Evolutionary conservation across 2,329 filamentous ascomycete species (phyloP).

Genomic region (Colletotrichum sansevieriae): DNA sequence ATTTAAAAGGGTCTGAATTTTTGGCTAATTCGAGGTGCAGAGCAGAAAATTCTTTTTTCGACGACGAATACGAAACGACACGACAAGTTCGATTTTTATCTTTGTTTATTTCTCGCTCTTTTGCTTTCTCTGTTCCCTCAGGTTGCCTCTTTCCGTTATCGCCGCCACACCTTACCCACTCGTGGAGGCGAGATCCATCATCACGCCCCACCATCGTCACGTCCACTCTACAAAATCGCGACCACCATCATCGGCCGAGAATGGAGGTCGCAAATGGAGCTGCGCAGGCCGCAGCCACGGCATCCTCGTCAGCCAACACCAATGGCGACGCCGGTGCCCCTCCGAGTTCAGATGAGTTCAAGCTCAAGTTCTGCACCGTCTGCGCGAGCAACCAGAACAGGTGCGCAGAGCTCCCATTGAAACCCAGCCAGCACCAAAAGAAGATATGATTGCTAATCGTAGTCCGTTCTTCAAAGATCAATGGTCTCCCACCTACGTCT

Average conservation of each 20-base stretch:
- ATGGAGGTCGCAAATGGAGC: slow-evolving; percentile 60
- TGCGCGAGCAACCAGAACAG: slow-evolving; percentile 98
- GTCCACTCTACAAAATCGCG: slow-evolving; percentile 2
- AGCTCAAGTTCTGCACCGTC: slow-evolving; percentile 97
- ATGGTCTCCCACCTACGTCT: slow-evolving; percentile 99
- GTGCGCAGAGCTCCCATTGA: slow-evolving; percentile 55
- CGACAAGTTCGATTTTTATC: slow-evolving; percentile 17
- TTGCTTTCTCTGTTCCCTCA: slow-evolving; percentile 14
- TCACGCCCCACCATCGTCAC: slow-evolving; percentile 29
- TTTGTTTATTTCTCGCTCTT: not conserved
- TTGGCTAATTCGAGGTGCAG: slow-evolving; percentile 38
- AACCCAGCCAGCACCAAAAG: not conserved
- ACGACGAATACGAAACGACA: slow-evolving; percentile 42
- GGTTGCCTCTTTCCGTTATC: not conserved
- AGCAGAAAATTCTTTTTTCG: slow-evolving; percentile 13
- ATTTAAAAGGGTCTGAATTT: slow-evolving; percentile 18
- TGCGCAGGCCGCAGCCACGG: slow-evolving; percentile 45
- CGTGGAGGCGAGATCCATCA: slow-evolving; percentile 17
- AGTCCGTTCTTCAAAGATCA: slow-evolving; percentile 61
- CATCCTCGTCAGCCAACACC: slow-evolving; percentile 47
- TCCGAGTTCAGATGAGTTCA: slow-evolving; percentile 71
- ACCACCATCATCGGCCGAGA: not conserved
- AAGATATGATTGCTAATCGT: not conserved
- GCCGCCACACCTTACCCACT: slow-evolving; percentile 10
- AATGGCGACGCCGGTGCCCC: slow-evolving; percentile 63